Evolutionary conservation across 345 rosid genomes (phyloP).

Genomic region (Rhizophora apiculata): DNA sequence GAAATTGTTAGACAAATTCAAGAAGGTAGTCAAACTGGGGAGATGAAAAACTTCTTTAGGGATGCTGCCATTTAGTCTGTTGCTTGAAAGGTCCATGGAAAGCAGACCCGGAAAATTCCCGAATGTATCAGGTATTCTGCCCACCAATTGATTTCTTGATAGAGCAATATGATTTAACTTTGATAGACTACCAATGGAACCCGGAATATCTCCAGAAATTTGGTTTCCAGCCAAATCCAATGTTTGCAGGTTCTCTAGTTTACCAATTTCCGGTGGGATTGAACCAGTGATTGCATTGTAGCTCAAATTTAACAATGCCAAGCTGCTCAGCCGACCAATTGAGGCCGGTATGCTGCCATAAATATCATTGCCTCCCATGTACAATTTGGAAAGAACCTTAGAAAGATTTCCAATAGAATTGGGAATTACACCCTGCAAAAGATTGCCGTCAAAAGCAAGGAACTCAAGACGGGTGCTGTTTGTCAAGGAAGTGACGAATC

Average conservation of each 20-base stretch:
- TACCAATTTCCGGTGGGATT: slow-evolving; percentile 42
- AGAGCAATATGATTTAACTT: slow-evolving; percentile 38
- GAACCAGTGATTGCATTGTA: slow-evolving; percentile 38
- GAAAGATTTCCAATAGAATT: slow-evolving; percentile 47
- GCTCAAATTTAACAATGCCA: slow-evolving; percentile 40
- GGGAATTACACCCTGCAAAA: slow-evolving; percentile 39
- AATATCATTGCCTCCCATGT: slow-evolving; percentile 42
- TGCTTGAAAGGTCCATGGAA: slow-evolving; percentile 47
- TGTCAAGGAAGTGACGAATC: slow-evolving; percentile 35
- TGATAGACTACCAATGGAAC: slow-evolving; percentile 37
- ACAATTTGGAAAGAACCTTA: slow-evolving; percentile 23
- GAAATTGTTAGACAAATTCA: slow-evolving; percentile 43
- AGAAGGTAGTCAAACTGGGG: slow-evolving; percentile 32
- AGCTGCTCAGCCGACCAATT: slow-evolving; percentile 34
- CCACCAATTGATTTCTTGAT: slow-evolving; percentile 39
- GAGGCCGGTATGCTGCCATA: slow-evolving; percentile 34
- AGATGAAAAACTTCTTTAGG: slow-evolving; percentile 41
- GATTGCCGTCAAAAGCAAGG: slow-evolving; percentile 41
- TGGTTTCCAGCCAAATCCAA: slow-evolving; percentile 40
- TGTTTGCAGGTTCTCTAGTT: slow-evolving; percentile 33
- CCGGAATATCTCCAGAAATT: slow-evolving; percentile 38
- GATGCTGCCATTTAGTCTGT: slow-evolving; percentile 45
- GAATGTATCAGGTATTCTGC: slow-evolving; percentile 37
- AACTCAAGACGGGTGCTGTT: slow-evolving; percentile 35
- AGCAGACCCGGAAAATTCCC: slow-evolving; percentile 35